phyloP scores from a whole-genome alignment of 257 asterid genomes.

The Capsicum chinense region DNA sequence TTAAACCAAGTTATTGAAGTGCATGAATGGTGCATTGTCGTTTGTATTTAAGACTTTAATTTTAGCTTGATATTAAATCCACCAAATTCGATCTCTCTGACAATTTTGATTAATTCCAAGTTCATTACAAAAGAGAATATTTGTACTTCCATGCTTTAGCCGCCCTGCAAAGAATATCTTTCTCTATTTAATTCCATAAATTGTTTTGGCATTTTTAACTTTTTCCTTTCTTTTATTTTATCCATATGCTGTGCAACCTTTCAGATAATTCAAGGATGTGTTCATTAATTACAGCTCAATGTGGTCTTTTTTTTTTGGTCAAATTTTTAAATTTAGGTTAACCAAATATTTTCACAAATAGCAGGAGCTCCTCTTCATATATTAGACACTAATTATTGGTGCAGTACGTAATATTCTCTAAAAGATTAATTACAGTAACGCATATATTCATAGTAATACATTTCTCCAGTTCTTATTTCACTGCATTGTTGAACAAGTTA shows the following conservation, averaged over 20 bases:
- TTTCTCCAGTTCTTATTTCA: not conserved
- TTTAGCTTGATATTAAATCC: not conserved
- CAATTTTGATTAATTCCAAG: conserved; percentile 21
- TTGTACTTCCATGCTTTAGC: conserved; percentile 24
- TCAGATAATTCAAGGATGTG: not conserved
- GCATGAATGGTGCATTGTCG: conserved; percentile 29
- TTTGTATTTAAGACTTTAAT: not conserved
- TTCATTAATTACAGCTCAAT: not conserved
- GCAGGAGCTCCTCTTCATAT: not conserved
- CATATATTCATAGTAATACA: not conserved
- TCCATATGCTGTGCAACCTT: not conserved
- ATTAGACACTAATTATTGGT: not conserved
- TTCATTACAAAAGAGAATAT: conserved; percentile 23
- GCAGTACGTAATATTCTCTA: not conserved
- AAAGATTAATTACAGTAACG: not conserved
- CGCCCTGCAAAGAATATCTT: conserved; percentile 22
- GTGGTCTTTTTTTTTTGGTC: not conserved
- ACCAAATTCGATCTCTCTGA: conserved; percentile 19
- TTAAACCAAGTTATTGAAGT: conserved; percentile 25
- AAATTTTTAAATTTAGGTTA: not conserved
- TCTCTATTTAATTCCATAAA: conserved; percentile 12
- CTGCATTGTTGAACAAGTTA: not conserved
- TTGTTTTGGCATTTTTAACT: conserved; percentile 12
- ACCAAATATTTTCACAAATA: not conserved
- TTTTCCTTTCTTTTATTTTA: not conserved